A percentile compares a stretch with the other conserved stretches of the same genome.
Conservation (phyloP, 306 rosid species). For the Mimosa bimucronata region DNA sequence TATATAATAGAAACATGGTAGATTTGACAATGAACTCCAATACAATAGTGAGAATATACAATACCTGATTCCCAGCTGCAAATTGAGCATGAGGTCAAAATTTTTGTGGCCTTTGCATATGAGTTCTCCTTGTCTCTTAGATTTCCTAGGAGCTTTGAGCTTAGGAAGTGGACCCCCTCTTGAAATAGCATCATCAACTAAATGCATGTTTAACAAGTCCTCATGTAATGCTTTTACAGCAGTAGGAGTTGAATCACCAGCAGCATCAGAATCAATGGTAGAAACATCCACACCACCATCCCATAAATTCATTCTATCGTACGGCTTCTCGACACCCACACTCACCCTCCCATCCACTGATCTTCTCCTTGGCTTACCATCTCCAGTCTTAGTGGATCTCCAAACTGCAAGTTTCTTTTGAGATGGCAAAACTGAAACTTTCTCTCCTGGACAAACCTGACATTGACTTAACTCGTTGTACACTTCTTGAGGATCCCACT, state of each 20-base stretch:
- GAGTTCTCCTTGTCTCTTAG: slow-evolving; percentile 81
- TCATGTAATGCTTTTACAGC: slow-evolving; percentile 46
- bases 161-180: slow-evolving; percentile 37
- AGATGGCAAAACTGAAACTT: slow-evolving; percentile 72
- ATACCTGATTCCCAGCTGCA: slow-evolving; percentile 92
- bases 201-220: slow-evolving; percentile 36
- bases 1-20: slow-evolving; percentile 3
- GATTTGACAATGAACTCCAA: background rate
- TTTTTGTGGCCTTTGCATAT: slow-evolving; percentile 85
- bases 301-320: slow-evolving; percentile 68
- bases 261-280: slow-evolving; percentile 6
- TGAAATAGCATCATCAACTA: slow-evolving; percentile 35
- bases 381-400: slow-evolving; percentile 68
- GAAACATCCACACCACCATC: slow-evolving; percentile 45
- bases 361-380: slow-evolving; percentile 59
- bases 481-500: slow-evolving; percentile 83
- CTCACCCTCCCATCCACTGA: slow-evolving; percentile 82
- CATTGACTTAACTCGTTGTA: slow-evolving; percentile 53
- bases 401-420: slow-evolving; percentile 86
- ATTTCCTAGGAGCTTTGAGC: slow-evolving; percentile 53
- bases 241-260: slow-evolving; percentile 38
- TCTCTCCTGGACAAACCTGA: slow-evolving; percentile 64
- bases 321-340: slow-evolving; percentile 58
- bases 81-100: slow-evolving; percentile 89
- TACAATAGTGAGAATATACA: background rate